Evolutionary conservation across 306 rosid species (phyloP), one percentile per base, ranked within the genome.

Genomic region (Sechiopsis laciniata): DNA sequence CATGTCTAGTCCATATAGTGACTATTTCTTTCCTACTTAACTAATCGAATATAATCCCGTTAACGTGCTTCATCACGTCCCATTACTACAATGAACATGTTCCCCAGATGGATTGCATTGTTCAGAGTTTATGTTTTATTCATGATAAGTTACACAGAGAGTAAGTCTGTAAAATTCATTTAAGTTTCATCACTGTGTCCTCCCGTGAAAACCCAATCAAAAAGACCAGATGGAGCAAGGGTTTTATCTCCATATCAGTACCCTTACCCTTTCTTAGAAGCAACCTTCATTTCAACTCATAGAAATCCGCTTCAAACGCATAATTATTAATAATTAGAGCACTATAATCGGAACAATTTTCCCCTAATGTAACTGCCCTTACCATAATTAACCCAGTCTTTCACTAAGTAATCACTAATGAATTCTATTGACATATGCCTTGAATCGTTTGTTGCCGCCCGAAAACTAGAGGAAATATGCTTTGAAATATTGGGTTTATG

Each of bases 261-360:
- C 54, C 71, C n/a, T 65, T n/a, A 10, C 54, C 71, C n/a, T 65
- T 65, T 52, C 48, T 42, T 37, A 19, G 42, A 4, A 65, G 8
- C 8, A 37, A 65, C 53, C 53, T 65, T 65, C 71, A 6, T 37
- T 11, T 42, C 13, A 65, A 17, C 53, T 64, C 51, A 8, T 63
- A 37, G 22, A n/a, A 35, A 63, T 16, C 51, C 70, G 5, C 19
- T 65, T 65, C 26, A 19, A 19, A 15, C 3, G 55, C 72, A 66
- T 10, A 19, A 42, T 45, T 45, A 45, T 20, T 20, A 45, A 42
- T 45, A 66, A 45, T 20, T 20, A 45, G 37, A 42, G 55, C 72
- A 45, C n/a, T 45, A 17, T 6, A 42, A 16, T n/a, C 10, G 2
- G 10, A 65, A 65, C 42, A 65, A 42, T 65, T 40, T 65, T 11